These are phyloP conservation scores for Aegilops speltoides DNA, from an alignment of 176 grass and related monocot species.

Conservation along the genomic window DNA sequence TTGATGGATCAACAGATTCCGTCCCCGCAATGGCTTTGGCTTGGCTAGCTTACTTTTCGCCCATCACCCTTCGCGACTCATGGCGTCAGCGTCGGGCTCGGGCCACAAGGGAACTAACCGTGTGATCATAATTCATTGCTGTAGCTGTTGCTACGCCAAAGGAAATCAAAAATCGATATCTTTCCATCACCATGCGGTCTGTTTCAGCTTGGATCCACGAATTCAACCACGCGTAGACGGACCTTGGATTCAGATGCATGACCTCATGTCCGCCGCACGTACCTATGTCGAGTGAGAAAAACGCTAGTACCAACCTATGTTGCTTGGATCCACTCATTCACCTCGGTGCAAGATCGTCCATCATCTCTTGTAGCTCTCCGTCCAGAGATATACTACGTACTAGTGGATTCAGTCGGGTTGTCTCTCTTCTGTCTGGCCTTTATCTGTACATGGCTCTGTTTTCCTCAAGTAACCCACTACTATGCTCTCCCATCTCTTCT, in stretches of 20 bases:
- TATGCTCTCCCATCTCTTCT: not conserved
- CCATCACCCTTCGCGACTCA: not conserved
- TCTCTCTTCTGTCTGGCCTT: not conserved
- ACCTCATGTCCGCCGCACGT: not conserved
- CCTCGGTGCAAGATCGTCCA: not conserved
- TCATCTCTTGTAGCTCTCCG: not conserved
- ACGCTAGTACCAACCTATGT: not conserved
- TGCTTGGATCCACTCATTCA: not conserved
- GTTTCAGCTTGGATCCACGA: not conserved
- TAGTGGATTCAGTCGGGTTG: not conserved
- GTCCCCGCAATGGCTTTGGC: not conserved
- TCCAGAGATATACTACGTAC: not conserved
- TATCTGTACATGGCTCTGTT: not conserved
- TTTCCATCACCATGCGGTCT: not conserved
- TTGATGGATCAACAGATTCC: not conserved
- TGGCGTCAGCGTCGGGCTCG: not conserved
- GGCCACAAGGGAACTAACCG: not conserved
- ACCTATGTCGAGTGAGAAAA: not conserved
- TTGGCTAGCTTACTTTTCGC: not conserved
- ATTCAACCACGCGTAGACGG: slow-evolving; percentile 14
- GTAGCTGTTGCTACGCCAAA: not conserved
- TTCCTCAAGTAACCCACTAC: not conserved
- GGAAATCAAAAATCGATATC: not conserved
- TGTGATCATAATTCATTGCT: not conserved
- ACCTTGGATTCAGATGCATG: not conserved